A percentile compares a stretch with the other conserved stretches of the same genome.
Evolutionary conservation across 257 asterid species (phyloP).

Genomic region (Solanum lycopersicoides): DNA sequence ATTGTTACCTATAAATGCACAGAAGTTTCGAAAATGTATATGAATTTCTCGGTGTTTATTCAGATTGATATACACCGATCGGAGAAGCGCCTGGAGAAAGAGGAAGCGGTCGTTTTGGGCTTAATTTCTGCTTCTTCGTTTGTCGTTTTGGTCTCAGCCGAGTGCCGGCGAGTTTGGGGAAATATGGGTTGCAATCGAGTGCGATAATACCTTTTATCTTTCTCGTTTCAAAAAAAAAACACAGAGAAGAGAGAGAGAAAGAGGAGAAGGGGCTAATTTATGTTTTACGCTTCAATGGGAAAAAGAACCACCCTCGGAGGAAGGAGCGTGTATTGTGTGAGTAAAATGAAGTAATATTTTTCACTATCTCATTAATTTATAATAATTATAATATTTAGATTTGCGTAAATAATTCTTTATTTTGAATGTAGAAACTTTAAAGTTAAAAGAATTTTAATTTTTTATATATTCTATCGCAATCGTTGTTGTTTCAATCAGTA

Average conservation of each 20-base stretch:
- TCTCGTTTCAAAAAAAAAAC: conserved; percentile 10
- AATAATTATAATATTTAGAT: too few relatives aligned
- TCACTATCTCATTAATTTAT: too few relatives aligned
- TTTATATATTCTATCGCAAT: not conserved
- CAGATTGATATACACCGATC: not conserved
- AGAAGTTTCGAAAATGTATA: not conserved
- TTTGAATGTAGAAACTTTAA: too few relatives aligned
- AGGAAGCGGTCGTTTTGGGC: conserved; percentile 1
- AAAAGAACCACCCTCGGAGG: not conserved
- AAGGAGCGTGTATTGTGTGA: not conserved
- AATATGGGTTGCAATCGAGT: conserved; percentile 3
- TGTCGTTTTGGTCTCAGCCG: conserved; percentile 9
- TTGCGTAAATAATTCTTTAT: fast-evolving
- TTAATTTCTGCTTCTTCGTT: not conserved
- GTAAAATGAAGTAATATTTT: not conserved
- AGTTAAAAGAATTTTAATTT: not conserved
- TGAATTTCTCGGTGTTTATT: not conserved
- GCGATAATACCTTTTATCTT: conserved; percentile 7
- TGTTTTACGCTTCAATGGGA: conserved; percentile 15
- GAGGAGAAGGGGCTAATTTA: conserved; percentile 12
- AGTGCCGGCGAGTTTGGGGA: conserved; percentile 21
- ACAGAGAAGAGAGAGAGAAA: not conserved
- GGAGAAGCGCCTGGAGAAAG: not conserved
- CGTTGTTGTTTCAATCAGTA: not conserved
- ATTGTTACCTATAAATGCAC: conserved; percentile 19